Percentiles rank a stretch among this genome's conserved stretches.
These are phyloP conservation scores for Xylariomycetidae sp. DNA, from an alignment of 2,329 filamentous ascomycete species.

Conservation along the genomic window DNA sequence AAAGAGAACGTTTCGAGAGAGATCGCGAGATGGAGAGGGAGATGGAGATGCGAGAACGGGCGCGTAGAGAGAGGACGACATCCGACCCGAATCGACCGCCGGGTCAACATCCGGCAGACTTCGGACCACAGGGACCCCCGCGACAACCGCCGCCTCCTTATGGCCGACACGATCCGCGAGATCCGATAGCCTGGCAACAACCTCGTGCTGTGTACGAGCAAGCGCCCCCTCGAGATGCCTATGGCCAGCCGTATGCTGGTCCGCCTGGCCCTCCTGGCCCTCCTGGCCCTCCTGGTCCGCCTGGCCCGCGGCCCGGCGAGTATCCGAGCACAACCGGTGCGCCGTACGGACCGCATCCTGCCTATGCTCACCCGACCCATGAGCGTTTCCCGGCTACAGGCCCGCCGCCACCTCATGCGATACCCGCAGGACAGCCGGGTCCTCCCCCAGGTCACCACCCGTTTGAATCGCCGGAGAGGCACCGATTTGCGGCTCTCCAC, in stretches of 20 bases:
- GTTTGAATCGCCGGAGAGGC: constrained; percentile 47
- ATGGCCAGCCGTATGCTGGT: constrained; percentile 37
- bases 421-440: constrained; percentile 21
- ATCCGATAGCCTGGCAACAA: constrained; percentile 29
- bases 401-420: constrained; percentile 26
- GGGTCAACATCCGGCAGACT: constrained; percentile 39
- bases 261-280: too few species aligned
- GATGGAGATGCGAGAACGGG: constrained; percentile 29
- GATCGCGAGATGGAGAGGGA: constrained; percentile 20
- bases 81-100: constrained; percentile 42
- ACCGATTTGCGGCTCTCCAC: constrained; percentile 31
- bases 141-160: constrained; percentile 34
- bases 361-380: constrained; percentile 29
- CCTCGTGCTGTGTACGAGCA: constrained; percentile 37
- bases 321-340: constrained; percentile 39
- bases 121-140: constrained; percentile 33
- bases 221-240: constrained; percentile 29
- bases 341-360: constrained; percentile 30
- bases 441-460: constrained; percentile 25
- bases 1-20: constrained; percentile 34
- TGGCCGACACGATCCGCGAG: constrained; percentile 22
- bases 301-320: constrained; percentile 40
- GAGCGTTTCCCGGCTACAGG: constrained; percentile 34
- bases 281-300: too few species aligned
- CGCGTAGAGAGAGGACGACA: constrained; percentile 39